A percentile compares a stretch with the other conserved stretches of the same genome.
These are phyloP conservation scores for Begonia loranthoides DNA, from an alignment of 306 rosid species.

Conservation along the genomic window DNA sequence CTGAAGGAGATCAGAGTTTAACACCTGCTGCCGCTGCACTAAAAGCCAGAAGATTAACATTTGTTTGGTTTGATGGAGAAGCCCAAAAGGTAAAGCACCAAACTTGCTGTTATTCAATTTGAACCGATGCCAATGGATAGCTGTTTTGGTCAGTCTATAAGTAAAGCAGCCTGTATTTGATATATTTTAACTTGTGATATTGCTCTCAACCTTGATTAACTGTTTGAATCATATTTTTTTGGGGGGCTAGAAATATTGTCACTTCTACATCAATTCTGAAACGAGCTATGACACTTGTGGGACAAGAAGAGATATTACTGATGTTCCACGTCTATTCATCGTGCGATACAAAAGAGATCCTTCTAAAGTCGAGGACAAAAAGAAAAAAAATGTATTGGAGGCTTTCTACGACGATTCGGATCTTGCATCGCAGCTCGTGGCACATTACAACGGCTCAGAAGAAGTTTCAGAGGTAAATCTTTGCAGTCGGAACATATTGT, in stretches of 20 bases:
- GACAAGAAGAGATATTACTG: slow-evolving; percentile 39
- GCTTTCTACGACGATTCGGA: slow-evolving; percentile 38
- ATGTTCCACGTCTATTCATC: slow-evolving; percentile 54
- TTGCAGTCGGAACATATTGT: background rate
- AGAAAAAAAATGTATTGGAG: slow-evolving; percentile 27
- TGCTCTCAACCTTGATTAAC: no score
- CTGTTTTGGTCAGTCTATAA: no score
- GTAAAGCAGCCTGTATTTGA: no score
- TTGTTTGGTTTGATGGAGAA: slow-evolving; percentile 95
- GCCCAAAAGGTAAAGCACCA: slow-evolving; percentile 47
- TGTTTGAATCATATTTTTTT: no score
- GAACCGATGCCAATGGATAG: no score
- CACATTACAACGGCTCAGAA: slow-evolving; percentile 63
- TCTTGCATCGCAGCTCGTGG: slow-evolving; percentile 80
- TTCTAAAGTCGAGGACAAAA: slow-evolving; percentile 31
- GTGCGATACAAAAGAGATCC: slow-evolving; percentile 67
- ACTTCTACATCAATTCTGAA: slow-evolving; percentile 61
- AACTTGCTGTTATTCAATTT: no score
- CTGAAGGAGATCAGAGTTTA: slow-evolving; percentile 30
- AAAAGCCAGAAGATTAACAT: slow-evolving; percentile 51
- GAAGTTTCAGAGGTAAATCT: slow-evolving; percentile 49
- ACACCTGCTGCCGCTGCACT: slow-evolving; percentile 48
- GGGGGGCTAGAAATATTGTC: slow-evolving; percentile 49
- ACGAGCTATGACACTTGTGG: slow-evolving; percentile 75
- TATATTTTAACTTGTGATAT: no score